phyloP scores from a whole-genome alignment of 352 stramenopile species.

The Aphanomyces astaci region DNA sequence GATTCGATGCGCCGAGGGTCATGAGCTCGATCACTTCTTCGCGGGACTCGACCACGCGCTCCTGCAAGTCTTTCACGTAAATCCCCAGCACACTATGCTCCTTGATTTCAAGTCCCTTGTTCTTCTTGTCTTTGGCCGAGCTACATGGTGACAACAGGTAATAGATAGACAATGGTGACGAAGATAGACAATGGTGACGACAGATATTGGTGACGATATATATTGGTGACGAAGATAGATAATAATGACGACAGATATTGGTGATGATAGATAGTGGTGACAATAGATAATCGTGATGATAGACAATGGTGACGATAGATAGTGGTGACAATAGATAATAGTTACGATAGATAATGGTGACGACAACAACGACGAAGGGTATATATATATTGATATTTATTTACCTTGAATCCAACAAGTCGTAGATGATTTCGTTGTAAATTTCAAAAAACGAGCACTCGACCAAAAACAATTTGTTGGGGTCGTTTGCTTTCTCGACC shows the following conservation, averaged over 20 bases:
- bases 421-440: conserved; percentile 95
- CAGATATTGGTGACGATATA: too few species aligned
- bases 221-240: too few species aligned
- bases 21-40: conserved; percentile 83
- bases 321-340: background rate
- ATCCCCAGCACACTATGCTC: conserved; percentile 92
- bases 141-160: too few species aligned
- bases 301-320: background rate
- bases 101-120: conserved; percentile 87
- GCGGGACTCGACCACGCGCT: conserved; percentile 79
- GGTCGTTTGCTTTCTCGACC: conserved; percentile 47
- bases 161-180: too few species aligned
- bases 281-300: too few species aligned
- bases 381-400: too few species aligned
- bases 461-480: conserved; percentile 82
- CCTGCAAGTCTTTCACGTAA: conserved; percentile 88
- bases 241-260: too few species aligned
- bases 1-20: conserved; percentile 48
- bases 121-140: conserved; percentile 68
- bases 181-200: too few species aligned
- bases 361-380: background rate
- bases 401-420: conserved; percentile 83
- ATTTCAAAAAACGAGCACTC: conserved; percentile 94
- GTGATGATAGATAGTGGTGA: too few species aligned
- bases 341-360: background rate